Base-by-base conservation (phyloP, 2,329 filamentous ascomycete genomes). In the Septoria petroselini region DNA sequence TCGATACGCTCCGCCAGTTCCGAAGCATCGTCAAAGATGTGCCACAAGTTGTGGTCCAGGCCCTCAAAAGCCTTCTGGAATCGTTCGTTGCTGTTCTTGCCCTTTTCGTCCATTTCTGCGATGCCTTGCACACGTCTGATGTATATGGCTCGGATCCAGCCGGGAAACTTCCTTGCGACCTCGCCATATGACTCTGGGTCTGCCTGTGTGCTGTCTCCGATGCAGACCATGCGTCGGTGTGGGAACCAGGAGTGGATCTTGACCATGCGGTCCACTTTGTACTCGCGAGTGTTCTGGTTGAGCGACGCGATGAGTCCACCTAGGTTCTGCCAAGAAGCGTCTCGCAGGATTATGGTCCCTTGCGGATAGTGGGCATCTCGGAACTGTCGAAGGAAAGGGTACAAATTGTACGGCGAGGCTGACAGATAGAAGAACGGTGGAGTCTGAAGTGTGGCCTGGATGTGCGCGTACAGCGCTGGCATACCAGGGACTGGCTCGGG, bases 401-500 rank as follows among this genome's bases (percentile, higher is more conserved):
- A 96, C 7, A 97, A 79, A 61, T 94, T 95, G 74, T 96, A 96
- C 0, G 91, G 91, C 0, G 90, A 95, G 0, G 91, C 91, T 0
- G 88, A 94, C 39, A 97, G 79, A 69, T 97, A 97, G 74, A 95
- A 95, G 78, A 88, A 95, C 0, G 89, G 80, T 1, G 89, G 85
- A 7, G 77, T 75, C 7, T 77, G 52, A 7, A 82, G 71, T 33
- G 72, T 68, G 11, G 66, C 65, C 37, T 83, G 73, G 8, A 95
- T 75, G 48, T 84, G 76, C 17, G 73, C 70, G 72, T 95, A 96
- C 1, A 96, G 77, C 60, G 88, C 83, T 0, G 90, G 87, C 89
- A 96, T 96, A 40, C 88, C 89, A 0, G 76, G 63, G 11, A 91
- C 82, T 0, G 88, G 82, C 11, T 77, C 73, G 0, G 90, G 85